Conservation (phyloP, 176 grass and related monocot genomes). For the Otatea glauca region DNA sequence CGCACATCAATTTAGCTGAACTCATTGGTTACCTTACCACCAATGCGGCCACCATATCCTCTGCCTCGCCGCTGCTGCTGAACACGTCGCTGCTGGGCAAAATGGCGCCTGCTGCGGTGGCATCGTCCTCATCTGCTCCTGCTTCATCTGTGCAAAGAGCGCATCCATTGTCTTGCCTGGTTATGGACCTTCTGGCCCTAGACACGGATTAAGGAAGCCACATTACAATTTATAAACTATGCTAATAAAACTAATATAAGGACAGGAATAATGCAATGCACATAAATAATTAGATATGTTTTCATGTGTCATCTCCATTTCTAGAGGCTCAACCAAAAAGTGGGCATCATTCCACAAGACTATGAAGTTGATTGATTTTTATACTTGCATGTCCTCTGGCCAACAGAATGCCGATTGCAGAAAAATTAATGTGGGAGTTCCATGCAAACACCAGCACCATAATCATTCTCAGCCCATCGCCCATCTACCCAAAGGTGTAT, state of each 20-base stretch:
- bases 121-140: conserved; percentile 50
- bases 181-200: conserved; percentile 51
- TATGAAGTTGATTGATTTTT: conserved; percentile 35
- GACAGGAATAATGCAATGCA: conserved; percentile 26
- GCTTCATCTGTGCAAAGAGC: conserved; percentile 78
- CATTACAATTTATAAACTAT: neutral
- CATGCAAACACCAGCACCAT: conserved; percentile 32
- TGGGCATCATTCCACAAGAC: conserved; percentile 34
- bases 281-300: conserved; percentile 23
- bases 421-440: conserved; percentile 37
- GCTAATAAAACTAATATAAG: neutral
- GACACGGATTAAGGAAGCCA: neutral
- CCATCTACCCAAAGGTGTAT: conserved; percentile 33
- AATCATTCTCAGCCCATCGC: conserved; percentile 34
- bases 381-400: conserved; percentile 22
- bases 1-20: neutral
- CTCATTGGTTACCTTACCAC: conserved; percentile 51
- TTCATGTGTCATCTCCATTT: conserved; percentile 29
- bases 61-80: conserved; percentile 44
- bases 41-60: conserved; percentile 43
- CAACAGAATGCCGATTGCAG: conserved; percentile 35
- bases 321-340: conserved; percentile 35
- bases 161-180: conserved; percentile 78
- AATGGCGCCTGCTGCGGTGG: conserved; percentile 49
- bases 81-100: conserved; percentile 31